Conservation (phyloP, 2,329 filamentous ascomycete genomes). For the Fusarium floridanum region DNA sequence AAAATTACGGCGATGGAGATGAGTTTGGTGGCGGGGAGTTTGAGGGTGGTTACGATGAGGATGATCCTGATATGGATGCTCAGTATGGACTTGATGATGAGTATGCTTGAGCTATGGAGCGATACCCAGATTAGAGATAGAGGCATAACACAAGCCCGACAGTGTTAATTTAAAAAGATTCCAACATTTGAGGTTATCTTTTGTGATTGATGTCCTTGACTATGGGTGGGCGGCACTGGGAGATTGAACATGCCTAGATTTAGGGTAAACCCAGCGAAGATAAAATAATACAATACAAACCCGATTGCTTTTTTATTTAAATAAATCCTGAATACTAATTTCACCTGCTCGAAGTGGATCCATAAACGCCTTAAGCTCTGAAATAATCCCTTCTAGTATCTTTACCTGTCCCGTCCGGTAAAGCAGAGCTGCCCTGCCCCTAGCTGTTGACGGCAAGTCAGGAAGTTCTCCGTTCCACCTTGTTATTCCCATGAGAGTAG, state of each 20-base stretch:
- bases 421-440: too few relatives aligned
- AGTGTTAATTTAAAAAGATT: not conserved
- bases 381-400: too few relatives aligned
- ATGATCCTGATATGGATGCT: slow-evolving; percentile 55
- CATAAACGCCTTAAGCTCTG: too few relatives aligned
- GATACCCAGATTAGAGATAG: slow-evolving; percentile 34
- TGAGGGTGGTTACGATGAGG: slow-evolving; percentile 52
- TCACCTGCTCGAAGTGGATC: too few relatives aligned
- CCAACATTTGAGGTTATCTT: not conserved
- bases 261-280: too few relatives aligned
- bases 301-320: too few relatives aligned
- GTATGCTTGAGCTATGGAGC: slow-evolving; percentile 33
- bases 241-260: not conserved
- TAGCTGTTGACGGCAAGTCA: too few relatives aligned
- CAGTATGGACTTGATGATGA: slow-evolving; percentile 53
- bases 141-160: not conserved
- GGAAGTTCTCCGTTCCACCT: too few relatives aligned
- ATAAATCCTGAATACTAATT: too few relatives aligned
- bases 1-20: slow-evolving; percentile 49
- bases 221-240: not conserved
- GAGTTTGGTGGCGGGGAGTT: slow-evolving; percentile 50
- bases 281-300: too few relatives aligned
- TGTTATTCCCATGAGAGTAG: too few relatives aligned
- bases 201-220: not conserved
- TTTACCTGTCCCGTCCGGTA: too few relatives aligned